These are phyloP conservation scores for Rhodotorula sp. DNA, from an alignment of 1,284 basidiomycete genomes.

Conservation along the genomic window DNA sequence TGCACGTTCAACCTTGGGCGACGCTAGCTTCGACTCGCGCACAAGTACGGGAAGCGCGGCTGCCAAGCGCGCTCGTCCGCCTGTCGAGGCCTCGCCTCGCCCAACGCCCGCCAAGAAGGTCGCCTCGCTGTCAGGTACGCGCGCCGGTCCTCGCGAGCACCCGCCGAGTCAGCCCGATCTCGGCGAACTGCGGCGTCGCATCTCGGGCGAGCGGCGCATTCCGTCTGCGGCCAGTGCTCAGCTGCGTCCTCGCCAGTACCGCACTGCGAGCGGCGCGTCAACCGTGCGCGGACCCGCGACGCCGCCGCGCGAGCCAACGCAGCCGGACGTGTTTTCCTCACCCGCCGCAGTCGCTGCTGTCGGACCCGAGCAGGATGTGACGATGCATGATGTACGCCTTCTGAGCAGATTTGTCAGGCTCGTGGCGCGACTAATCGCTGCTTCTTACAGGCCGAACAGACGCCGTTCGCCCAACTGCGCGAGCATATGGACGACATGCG, in stretches of 20 bases:
- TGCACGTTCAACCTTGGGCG: not conserved
- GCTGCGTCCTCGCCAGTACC: not conserved
- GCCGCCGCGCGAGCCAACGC: slow-evolving; percentile 6
- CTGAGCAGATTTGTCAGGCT: not conserved
- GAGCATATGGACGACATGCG: slow-evolving; percentile 29
- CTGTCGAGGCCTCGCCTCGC: slow-evolving; percentile 25
- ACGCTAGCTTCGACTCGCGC: not conserved
- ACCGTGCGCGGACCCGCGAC: slow-evolving; percentile 18
- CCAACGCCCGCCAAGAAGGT: slow-evolving; percentile 34
- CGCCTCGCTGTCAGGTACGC: slow-evolving; percentile 10
- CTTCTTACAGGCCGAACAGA: not conserved
- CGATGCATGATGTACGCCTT: slow-evolving; percentile 15
- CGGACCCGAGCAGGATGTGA: not conserved
- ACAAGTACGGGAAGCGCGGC: not conserved
- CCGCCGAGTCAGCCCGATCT: not conserved
- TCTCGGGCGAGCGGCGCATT: slow-evolving; percentile 11
- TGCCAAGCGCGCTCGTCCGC: slow-evolving; percentile 17
- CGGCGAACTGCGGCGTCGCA: slow-evolving; percentile 1
- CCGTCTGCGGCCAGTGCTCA: slow-evolving; percentile 8
- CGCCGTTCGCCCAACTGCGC: slow-evolving; percentile 17
- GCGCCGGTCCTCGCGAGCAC: slow-evolving; percentile 10
- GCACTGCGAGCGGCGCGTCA: slow-evolving; percentile 25
- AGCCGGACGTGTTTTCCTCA: slow-evolving; percentile 15
- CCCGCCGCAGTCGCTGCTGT: not conserved
- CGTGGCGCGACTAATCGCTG: not conserved